phyloP scores from a whole-genome alignment of 2,329 filamentous ascomycete species.

The Chaetomium olivaceum region DNA sequence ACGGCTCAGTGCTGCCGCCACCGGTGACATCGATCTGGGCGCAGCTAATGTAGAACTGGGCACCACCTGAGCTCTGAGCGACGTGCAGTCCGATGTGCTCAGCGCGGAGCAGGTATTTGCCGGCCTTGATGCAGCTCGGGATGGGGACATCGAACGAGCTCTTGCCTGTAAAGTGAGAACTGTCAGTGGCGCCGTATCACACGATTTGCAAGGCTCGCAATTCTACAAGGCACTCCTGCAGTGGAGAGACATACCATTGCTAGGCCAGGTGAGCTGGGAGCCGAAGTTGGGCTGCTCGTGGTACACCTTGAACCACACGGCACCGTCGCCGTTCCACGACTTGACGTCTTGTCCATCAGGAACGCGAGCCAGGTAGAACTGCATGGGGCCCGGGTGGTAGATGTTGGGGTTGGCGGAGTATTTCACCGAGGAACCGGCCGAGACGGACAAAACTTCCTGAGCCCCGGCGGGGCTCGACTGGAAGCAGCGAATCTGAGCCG shows the following conservation, averaged over 20 bases:
- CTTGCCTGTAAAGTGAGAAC: conserved; percentile 31
- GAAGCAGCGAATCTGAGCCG: conserved; percentile 52
- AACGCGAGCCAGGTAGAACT: conserved; percentile 45
- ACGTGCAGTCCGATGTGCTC: conserved; percentile 52
- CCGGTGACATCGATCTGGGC: conserved; percentile 46
- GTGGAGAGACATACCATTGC: conserved; percentile 36
- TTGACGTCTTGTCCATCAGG: conserved; percentile 41
- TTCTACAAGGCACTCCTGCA: not conserved
- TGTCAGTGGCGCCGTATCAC: not conserved
- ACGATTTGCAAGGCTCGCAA: not conserved
- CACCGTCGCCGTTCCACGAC: conserved; percentile 42
- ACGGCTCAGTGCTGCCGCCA: conserved; percentile 41
- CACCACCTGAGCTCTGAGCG: conserved; percentile 43
- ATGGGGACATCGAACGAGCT: conserved; percentile 44
- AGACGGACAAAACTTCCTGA: conserved; percentile 43
- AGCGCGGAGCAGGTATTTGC: conserved; percentile 50
- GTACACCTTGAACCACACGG: conserved; percentile 49
- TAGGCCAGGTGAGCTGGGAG: conserved; percentile 45
- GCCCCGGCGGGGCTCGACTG: conserved; percentile 44
- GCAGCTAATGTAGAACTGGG: conserved; percentile 50
- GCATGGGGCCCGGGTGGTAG: conserved; percentile 45
- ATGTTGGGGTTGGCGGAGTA: conserved; percentile 45
- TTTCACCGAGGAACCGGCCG: conserved; percentile 48
- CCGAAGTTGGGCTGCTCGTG: conserved; percentile 45
- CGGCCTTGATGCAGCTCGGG: conserved; percentile 45